Conservation (phyloP, 2,329 filamentous ascomycete species). For the Penicillium sp. region DNA sequence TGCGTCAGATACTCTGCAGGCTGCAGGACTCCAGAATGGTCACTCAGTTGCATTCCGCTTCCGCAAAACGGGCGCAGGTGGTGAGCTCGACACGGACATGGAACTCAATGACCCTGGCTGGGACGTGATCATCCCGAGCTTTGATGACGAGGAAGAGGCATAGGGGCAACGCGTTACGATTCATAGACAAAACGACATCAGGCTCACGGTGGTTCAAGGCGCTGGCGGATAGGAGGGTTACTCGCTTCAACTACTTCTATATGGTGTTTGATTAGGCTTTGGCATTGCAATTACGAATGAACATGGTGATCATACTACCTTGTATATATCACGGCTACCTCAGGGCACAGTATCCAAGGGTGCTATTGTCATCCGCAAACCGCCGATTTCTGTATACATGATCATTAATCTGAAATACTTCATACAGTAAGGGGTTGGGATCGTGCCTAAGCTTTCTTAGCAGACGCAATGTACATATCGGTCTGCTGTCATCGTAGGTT, state of each 20-base stretch:
- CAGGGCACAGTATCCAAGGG: neutral
- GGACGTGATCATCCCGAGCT: slow-evolving; percentile 37
- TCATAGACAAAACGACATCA: neutral
- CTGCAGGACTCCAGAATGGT: slow-evolving; percentile 30
- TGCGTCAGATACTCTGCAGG: slow-evolving; percentile 24
- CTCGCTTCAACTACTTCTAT: neutral
- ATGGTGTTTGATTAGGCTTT: neutral
- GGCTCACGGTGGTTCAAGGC: neutral
- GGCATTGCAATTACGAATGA: neutral
- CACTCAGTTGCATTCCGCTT: slow-evolving; percentile 39
- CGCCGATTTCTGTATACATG: neutral
- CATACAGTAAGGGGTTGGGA: neutral
- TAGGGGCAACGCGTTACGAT: neutral
- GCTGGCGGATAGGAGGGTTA: neutral
- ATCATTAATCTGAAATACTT: neutral
- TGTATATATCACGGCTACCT: neutral
- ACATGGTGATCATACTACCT: neutral
- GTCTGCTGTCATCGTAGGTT: neutral
- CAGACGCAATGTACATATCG: neutral
- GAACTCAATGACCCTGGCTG: slow-evolving; percentile 35
- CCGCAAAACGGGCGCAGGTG: slow-evolving; percentile 18
- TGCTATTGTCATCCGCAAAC: neutral
- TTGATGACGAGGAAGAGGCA: slow-evolving; percentile 35
- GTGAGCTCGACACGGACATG: slow-evolving; percentile 26
- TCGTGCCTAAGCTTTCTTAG: neutral